A percentile compares a stretch with the other conserved stretches of the same genome.
Evolutionary conservation across 2,329 filamentous ascomycete genomes (phyloP).

Genomic region (Fusarium gaditjirri): DNA sequence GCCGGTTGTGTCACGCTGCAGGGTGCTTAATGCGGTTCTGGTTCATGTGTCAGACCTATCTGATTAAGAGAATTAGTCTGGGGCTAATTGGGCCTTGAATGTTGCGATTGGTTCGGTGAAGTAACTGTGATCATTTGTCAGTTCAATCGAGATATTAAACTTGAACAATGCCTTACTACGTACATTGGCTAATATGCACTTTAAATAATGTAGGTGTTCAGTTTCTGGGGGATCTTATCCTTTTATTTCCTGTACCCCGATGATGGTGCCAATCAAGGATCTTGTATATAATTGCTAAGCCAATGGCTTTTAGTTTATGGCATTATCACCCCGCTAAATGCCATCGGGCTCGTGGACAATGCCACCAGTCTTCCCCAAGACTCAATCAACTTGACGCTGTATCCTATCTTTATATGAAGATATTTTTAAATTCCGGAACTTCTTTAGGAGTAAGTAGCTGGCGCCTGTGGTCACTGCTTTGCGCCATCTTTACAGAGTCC

Average conservation of each 20-base stretch:
- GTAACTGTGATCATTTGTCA: neutral
- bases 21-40: neutral
- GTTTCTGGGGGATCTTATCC: neutral
- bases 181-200: neutral
- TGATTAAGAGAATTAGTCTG: too few relatives aligned
- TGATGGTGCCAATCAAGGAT: too few relatives aligned
- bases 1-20: neutral
- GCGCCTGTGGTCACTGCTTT: neutral
- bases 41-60: neutral
- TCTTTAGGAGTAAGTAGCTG: too few relatives aligned
- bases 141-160: neutral
- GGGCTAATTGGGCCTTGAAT: neutral
- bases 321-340: neutral
- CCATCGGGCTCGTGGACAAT: neutral
- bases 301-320: neutral
- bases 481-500: neutral
- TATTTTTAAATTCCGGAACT: neutral
- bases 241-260: neutral
- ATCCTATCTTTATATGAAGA: neutral
- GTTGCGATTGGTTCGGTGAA: neutral
- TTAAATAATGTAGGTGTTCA: too few relatives aligned
- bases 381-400: neutral
- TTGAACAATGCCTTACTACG: neutral
- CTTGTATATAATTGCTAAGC: neutral
- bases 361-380: accelerated